A percentile compares a stretch with the other conserved stretches of the same genome.
Conservation (phyloP, 1,139 yeast genomes). For the Yarrowia galli region DNA sequence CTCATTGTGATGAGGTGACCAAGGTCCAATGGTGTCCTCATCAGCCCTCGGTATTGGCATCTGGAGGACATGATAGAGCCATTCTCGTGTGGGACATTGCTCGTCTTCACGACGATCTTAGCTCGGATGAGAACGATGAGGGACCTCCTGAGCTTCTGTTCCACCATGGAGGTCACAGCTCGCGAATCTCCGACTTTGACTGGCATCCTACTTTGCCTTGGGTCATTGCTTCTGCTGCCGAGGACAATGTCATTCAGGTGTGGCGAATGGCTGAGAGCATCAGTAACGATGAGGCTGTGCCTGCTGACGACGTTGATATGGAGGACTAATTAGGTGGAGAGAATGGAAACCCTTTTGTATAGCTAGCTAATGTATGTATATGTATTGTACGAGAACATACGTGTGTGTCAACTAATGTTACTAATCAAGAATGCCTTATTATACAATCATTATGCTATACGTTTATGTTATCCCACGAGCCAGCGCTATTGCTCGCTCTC, state of each 20-base stretch:
- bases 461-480: neutral
- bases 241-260: constrained; percentile 85
- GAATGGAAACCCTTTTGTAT: constrained; percentile 9
- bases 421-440: constrained; percentile 1
- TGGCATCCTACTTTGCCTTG: constrained; percentile 85
- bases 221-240: constrained; percentile 83
- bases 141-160: constrained; percentile 60
- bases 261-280: constrained; percentile 66
- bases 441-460: constrained; percentile 21
- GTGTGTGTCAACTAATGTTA: neutral
- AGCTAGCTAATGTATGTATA: constrained; percentile 22
- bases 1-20: constrained; percentile 64
- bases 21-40: constrained; percentile 73
- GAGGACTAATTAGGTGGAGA: constrained; percentile 11
- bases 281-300: constrained; percentile 45
- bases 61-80: constrained; percentile 74
- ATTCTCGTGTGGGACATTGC: constrained; percentile 75
- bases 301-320: constrained; percentile 23
- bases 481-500: neutral
- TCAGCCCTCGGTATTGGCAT: constrained; percentile 65
- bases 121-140: constrained; percentile 47
- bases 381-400: constrained; percentile 10
- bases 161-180: constrained; percentile 87
- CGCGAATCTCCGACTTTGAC: constrained; percentile 83
- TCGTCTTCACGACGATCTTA: constrained; percentile 50